phyloP scores from a whole-genome alignment of 768 basidiomycete genomes.

The Pisolithus microcarpus region DNA sequence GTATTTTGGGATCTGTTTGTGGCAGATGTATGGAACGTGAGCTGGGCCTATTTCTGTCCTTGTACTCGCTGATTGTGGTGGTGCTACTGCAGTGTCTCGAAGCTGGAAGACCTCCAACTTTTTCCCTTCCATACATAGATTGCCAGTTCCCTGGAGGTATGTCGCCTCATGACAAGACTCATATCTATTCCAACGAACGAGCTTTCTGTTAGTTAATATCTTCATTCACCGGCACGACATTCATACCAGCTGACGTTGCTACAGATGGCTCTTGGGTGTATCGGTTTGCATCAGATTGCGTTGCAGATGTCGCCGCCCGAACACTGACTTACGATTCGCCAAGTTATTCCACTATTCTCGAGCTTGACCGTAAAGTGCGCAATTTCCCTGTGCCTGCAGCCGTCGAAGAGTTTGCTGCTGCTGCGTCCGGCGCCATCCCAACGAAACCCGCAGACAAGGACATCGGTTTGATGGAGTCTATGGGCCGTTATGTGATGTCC shows the following conservation, averaged over 20 bases:
- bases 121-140: slow-evolving; percentile 60
- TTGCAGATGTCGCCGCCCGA: slow-evolving; percentile 53
- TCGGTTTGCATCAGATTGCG: slow-evolving; percentile 58
- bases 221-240: neutral
- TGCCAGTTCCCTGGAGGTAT: slow-evolving; percentile 46
- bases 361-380: slow-evolving; percentile 62
- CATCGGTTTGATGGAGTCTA: slow-evolving; percentile 20
- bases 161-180: slow-evolving; percentile 8
- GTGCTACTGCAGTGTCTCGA: slow-evolving; percentile 46
- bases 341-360: slow-evolving; percentile 57
- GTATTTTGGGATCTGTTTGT: slow-evolving; percentile 77
- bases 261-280: slow-evolving; percentile 56
- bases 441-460: slow-evolving; percentile 9
- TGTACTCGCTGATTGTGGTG: slow-evolving; percentile 7
- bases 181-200: slow-evolving; percentile 12
- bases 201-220: slow-evolving; percentile 20
- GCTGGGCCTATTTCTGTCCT: neutral
- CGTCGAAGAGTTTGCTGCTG: slow-evolving; percentile 31
- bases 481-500: slow-evolving; percentile 33
- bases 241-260: neutral
- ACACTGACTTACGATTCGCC: slow-evolving; percentile 62
- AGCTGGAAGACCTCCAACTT: slow-evolving; percentile 64
- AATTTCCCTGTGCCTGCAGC: slow-evolving; percentile 53
- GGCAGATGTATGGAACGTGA: slow-evolving; percentile 60
- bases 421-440: slow-evolving; percentile 22